These are phyloP conservation scores for Urochloa ruziziensis DNA, from an alignment of 176 grass and related monocot genomes.

Conservation along the genomic window DNA sequence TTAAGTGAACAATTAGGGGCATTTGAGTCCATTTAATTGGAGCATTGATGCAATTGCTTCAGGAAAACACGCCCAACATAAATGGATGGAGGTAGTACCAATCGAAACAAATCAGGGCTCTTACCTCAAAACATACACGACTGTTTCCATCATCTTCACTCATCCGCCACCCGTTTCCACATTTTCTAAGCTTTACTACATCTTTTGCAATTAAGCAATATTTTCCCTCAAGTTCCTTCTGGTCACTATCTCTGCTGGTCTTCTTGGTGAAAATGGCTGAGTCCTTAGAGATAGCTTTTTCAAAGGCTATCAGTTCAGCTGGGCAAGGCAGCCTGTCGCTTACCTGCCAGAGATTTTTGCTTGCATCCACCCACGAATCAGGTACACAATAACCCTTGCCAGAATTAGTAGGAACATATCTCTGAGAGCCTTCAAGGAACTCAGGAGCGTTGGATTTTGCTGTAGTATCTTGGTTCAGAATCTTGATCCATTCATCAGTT, in stretches of 20 bases:
- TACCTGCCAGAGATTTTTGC: conserved; percentile 55
- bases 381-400: conserved; percentile 85
- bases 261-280: conserved; percentile 26
- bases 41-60: neutral
- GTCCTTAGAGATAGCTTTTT: conserved; percentile 35
- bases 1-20: neutral
- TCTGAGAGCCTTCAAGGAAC: conserved; percentile 36
- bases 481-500: conserved; percentile 63
- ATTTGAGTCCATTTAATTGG: neutral
- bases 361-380: conserved; percentile 68
- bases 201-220: conserved; percentile 92
- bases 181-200: conserved; percentile 78
- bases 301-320: conserved; percentile 58
- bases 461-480: conserved; percentile 45
- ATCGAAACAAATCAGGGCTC: conserved; percentile 11
- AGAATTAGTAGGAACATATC: conserved; percentile 33
- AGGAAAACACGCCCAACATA: neutral
- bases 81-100: neutral
- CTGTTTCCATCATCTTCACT: conserved; percentile 36
- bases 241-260: conserved; percentile 1
- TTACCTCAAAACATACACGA: conserved; percentile 74
- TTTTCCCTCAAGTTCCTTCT: conserved; percentile 40
- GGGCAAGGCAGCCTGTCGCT: conserved; percentile 57
- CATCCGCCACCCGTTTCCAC: conserved; percentile 53
- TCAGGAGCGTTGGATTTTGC: conserved; percentile 24